These are phyloP conservation scores for Monosiga brevicollis DNA, from an alignment of 78 protist species.

Conservation along the genomic window DNA sequence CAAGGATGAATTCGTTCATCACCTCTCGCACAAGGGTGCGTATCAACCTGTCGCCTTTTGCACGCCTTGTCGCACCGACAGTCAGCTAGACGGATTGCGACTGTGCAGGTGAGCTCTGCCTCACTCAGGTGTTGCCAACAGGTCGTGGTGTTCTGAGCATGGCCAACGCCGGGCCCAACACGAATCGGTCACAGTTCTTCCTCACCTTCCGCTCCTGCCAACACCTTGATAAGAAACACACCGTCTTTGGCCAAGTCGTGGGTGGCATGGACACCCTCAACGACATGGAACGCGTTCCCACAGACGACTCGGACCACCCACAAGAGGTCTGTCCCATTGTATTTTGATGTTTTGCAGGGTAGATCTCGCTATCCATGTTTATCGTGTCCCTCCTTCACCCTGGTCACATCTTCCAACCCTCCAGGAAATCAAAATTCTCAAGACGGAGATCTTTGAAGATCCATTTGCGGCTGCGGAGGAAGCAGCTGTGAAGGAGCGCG, in stretches of 20 bases:
- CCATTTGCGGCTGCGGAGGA: too few species aligned
- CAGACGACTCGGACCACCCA: slow-evolving; percentile 17
- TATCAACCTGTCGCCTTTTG: neutral
- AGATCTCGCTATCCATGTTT: neutral
- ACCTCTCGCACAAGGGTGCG: slow-evolving; percentile 10
- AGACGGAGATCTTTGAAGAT: neutral
- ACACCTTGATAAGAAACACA: slow-evolving; percentile 62
- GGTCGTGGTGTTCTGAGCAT: slow-evolving; percentile 62
- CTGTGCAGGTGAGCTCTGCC: neutral
- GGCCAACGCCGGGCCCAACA: slow-evolving; percentile 71
- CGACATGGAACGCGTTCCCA: slow-evolving; percentile 37
- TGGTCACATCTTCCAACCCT: neutral
- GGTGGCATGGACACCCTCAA: slow-evolving; percentile 52
- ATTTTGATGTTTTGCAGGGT: neutral
- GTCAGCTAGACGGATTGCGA: neutral
- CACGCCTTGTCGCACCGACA: neutral
- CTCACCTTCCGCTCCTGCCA: slow-evolving; percentile 43
- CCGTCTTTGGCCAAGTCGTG: slow-evolving; percentile 61
- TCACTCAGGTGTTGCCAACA: neutral
- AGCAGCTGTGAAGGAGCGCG: too few species aligned
- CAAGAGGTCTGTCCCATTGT: neutral
- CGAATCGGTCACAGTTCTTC: slow-evolving; percentile 63
- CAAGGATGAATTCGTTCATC: slow-evolving; percentile 47
- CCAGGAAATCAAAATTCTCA: neutral
- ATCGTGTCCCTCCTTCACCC: neutral